Conservation (phyloP, 2,329 filamentous ascomycete genomes). For the Curvularia lunata region DNA sequence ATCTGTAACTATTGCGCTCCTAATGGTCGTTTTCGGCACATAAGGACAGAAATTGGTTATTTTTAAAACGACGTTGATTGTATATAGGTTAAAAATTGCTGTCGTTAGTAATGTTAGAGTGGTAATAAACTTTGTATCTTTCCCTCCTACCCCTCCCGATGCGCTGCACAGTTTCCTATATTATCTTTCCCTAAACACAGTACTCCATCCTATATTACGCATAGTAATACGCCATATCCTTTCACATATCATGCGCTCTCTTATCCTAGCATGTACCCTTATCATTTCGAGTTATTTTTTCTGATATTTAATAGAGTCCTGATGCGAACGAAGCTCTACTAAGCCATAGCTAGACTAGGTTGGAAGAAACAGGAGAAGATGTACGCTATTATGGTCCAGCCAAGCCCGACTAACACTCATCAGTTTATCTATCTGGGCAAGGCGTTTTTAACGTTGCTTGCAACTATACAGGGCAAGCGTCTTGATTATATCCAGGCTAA, state of each 20-base stretch:
- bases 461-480: neutral
- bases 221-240: neutral
- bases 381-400: neutral
- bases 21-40: no score
- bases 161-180: neutral
- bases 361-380: constrained; percentile 5
- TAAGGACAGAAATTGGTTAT: neutral
- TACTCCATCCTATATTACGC: neutral
- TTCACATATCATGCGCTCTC: neutral
- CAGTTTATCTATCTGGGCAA: constrained; percentile 5
- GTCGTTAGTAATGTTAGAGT: neutral
- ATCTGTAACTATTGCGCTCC: no score
- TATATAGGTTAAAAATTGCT: neutral
- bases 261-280: neutral
- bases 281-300: neutral
- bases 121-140: neutral
- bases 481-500: constrained; percentile 4
- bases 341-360: neutral
- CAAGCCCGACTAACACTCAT: neutral
- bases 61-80: neutral
- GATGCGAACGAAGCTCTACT: neutral
- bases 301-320: neutral
- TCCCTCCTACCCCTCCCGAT: neutral
- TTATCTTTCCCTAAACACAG: neutral
- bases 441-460: constrained; percentile 5